These are phyloP conservation scores for Ajuga chamaepitys DNA, from an alignment of 257 asterid genomes.

Conservation along the genomic window DNA sequence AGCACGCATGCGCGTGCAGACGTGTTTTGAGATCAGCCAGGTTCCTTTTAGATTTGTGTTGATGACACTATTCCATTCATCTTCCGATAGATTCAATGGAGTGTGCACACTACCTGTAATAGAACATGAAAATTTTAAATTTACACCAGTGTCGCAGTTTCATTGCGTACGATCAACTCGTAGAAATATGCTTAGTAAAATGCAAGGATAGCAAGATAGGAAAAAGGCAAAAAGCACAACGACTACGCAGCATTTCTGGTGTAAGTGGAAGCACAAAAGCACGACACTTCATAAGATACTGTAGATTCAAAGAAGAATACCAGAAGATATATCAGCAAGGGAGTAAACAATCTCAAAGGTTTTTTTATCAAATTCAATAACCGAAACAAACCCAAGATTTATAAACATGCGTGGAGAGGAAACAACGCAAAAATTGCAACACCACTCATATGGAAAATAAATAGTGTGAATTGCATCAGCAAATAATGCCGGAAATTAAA, in stretches of 20 bases:
- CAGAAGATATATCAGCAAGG: no score
- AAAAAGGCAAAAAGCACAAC: not conserved
- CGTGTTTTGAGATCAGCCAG: constrained; percentile 29
- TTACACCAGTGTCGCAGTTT: not conserved
- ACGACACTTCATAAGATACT: no score
- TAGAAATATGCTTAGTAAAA: not conserved
- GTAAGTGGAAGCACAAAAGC: no score
- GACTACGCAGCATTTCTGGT: not conserved
- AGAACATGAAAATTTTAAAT: not conserved
- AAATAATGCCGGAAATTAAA: no score
- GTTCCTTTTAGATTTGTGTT: constrained; percentile 27
- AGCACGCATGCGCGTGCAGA: constrained; percentile 21
- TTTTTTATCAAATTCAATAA: no score
- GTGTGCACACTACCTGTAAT: constrained; percentile 17
- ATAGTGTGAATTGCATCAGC: no score
- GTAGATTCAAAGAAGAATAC: no score
- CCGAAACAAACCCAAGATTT: no score
- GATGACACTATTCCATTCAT: constrained; percentile 24
- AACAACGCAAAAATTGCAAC: no score
- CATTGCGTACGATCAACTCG: not conserved
- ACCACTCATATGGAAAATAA: no score
- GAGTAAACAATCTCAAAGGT: no score
- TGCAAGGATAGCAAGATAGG: not conserved
- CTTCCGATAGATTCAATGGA: constrained; percentile 18
- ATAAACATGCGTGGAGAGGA: no score